Conservation (phyloP, 2,329 filamentous ascomycete genomes). For the Alternaria panax region DNA sequence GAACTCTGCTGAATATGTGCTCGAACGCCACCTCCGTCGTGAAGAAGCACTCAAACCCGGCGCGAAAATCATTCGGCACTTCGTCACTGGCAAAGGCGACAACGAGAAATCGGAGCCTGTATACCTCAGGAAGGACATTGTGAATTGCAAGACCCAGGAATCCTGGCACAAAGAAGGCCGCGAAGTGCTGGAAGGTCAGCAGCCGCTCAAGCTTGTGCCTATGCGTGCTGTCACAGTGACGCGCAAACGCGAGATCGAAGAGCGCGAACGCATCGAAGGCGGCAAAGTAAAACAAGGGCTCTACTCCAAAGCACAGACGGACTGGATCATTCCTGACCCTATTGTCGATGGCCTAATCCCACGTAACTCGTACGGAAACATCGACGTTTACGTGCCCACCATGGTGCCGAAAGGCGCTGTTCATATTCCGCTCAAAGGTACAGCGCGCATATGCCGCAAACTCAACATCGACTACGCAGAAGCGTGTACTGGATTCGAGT, state of each 20-base stretch:
- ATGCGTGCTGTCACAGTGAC: conserved; percentile 90
- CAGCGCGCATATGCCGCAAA: conserved; percentile 80
- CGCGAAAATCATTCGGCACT: conserved; percentile 75
- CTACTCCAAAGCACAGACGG: conserved; percentile 84
- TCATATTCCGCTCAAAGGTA: conserved; percentile 81
- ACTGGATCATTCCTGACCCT: conserved; percentile 92
- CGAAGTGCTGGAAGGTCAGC: conserved; percentile 71
- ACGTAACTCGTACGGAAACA: conserved; percentile 94
- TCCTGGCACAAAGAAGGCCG: conserved; percentile 98
- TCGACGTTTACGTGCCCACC: conserved; percentile 90
- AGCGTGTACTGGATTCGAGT: conserved; percentile 95
- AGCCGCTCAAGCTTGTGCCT: conserved; percentile 84
- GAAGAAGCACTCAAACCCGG: conserved; percentile 83
- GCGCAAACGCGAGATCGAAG: conserved; percentile 86
- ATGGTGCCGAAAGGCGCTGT: conserved; percentile 89
- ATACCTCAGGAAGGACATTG: conserved; percentile 78
- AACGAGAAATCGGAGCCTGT: conserved; percentile 80
- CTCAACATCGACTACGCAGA: conserved; percentile 89
- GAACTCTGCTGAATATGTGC: conserved; percentile 80
- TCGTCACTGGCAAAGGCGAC: conserved; percentile 76
- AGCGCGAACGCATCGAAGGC: conserved; percentile 78
- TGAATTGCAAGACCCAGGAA: conserved; percentile 87
- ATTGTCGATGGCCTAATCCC: conserved; percentile 87
- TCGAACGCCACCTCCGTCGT: conserved; percentile 85
- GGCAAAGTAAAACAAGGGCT: conserved; percentile 86